Percentiles rank a stretch among this genome's conserved stretches.
These are phyloP conservation scores for Gliomastix tumulicola DNA, from an alignment of 2,329 filamentous ascomycete genomes.

Conservation along the genomic window DNA sequence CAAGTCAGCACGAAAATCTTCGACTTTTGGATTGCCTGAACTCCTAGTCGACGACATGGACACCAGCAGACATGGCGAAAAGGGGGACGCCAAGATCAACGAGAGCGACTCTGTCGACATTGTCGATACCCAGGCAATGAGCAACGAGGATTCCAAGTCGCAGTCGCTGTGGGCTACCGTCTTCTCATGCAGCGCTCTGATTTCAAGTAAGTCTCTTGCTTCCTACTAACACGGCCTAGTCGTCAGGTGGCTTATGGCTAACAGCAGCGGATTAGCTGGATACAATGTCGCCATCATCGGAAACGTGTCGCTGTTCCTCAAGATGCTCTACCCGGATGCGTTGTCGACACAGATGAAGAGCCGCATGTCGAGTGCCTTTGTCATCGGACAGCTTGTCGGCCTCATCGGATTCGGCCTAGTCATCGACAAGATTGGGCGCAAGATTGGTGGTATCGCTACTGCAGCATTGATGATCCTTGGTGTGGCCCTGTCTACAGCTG, in stretches of 20 bases:
- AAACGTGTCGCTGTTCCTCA: slow-evolving; percentile 32
- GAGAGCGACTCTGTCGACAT: slow-evolving; percentile 10
- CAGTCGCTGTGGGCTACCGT: slow-evolving; percentile 34
- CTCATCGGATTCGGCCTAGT: slow-evolving; percentile 46
- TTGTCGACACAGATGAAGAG: slow-evolving; percentile 36
- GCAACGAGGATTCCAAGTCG: slow-evolving; percentile 26
- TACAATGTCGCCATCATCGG: slow-evolving; percentile 35
- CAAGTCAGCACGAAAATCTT: too few species aligned
- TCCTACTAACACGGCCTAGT: too few species aligned
- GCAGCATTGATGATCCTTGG: slow-evolving; percentile 39
- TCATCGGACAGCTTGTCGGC: slow-evolving; percentile 49
- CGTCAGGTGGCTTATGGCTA: slow-evolving; percentile 1
- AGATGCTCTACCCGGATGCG: slow-evolving; percentile 31
- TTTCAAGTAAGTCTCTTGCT: slow-evolving; percentile 31
- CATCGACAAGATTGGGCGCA: slow-evolving; percentile 41
- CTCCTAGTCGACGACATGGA: too few species aligned
- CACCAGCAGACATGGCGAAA: too few species aligned
- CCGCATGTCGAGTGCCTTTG: slow-evolving; percentile 45
- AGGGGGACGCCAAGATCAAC: slow-evolving; percentile 7
- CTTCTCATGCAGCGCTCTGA: slow-evolving; percentile 36
- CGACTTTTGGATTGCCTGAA: too few species aligned
- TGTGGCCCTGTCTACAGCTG: slow-evolving; percentile 36
- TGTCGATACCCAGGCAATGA: slow-evolving; percentile 4
- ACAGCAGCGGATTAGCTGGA: neutral
- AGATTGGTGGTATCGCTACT: slow-evolving; percentile 37